These are phyloP conservation scores for Candida freyschussii DNA, from an alignment of 1,139 yeast genomes.

Conservation along the genomic window DNA sequence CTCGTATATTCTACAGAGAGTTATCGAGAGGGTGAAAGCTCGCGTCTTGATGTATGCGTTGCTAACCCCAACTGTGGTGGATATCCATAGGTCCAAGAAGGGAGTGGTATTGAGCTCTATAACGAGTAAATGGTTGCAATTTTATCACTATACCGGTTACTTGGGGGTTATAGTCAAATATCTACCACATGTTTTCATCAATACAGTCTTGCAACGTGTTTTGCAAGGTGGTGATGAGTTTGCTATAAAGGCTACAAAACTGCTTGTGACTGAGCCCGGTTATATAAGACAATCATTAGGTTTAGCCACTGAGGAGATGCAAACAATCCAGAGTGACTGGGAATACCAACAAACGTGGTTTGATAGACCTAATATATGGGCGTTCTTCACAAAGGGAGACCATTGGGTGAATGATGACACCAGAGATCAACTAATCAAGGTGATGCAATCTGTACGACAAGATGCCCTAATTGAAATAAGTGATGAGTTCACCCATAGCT, in stretches of 20 bases:
- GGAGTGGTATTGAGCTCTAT: constrained; percentile 32
- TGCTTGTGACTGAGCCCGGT: constrained; percentile 36
- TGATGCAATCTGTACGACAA: constrained; percentile 30
- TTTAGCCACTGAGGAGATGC: constrained; percentile 57
- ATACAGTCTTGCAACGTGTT: constrained; percentile 9
- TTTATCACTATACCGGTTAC: constrained; percentile 26
- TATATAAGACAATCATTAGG: constrained; percentile 49
- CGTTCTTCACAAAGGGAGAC: constrained; percentile 51
- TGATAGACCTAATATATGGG: constrained; percentile 39
- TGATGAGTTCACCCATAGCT: constrained; percentile 46
- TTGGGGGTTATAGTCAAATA: constrained; percentile 9
- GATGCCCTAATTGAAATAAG: constrained; percentile 34
- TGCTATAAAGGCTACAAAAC: constrained; percentile 37
- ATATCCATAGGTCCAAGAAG: constrained; percentile 47
- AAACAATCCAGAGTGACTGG: constrained; percentile 38
- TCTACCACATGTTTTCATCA: constrained; percentile 9
- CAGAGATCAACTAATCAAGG: constrained; percentile 35
- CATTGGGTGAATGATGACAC: constrained; percentile 52
- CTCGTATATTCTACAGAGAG: constrained; percentile 49
- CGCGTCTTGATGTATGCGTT: constrained; percentile 44
- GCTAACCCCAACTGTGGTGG: constrained; percentile 59
- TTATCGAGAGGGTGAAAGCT: constrained; percentile 28
- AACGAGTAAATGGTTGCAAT: constrained; percentile 14
- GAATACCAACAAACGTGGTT: constrained; percentile 48
- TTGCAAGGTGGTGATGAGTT: constrained; percentile 32